Conservation (phyloP, 2,329 filamentous ascomycete genomes). For the Balansia obtecta region DNA sequence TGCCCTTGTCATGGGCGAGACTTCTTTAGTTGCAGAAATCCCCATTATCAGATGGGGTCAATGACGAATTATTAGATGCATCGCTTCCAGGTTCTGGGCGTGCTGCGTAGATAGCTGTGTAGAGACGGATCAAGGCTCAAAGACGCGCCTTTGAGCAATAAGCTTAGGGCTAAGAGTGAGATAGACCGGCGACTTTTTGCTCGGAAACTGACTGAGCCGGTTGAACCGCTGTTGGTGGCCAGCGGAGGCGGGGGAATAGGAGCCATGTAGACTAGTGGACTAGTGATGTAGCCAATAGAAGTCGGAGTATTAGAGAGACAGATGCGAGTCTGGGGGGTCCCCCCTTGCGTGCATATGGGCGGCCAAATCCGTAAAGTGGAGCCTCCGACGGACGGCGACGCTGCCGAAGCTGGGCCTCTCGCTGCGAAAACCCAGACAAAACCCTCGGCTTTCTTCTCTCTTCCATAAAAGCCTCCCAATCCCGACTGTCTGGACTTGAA, state of each 20-base stretch:
- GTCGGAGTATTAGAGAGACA: background rate
- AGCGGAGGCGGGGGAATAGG: background rate
- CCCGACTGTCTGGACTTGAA: background rate
- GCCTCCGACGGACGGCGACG: background rate
- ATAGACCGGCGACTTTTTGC: background rate
- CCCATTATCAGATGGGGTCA: background rate
- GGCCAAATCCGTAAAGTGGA: conserved; percentile 1
- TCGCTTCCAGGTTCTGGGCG: no score
- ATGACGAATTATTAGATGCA: background rate
- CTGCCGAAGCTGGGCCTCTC: background rate
- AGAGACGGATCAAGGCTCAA: background rate
- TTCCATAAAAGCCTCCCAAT: background rate
- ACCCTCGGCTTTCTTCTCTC: background rate
- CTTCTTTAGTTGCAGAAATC: background rate
- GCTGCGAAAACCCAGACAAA: background rate
- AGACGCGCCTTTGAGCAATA: background rate
- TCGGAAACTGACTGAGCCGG: background rate
- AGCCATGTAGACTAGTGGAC: no score
- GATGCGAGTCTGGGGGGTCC: background rate
- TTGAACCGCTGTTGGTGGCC: no score
- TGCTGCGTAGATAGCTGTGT: background rate
- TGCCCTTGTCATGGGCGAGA: background rate
- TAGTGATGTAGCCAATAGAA: conserved; percentile 3
- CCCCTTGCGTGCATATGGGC: background rate
- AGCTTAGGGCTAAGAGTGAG: background rate